Base-by-base conservation (phyloP, 208 protist genomes). In the Phytomonas sp. region DNA sequence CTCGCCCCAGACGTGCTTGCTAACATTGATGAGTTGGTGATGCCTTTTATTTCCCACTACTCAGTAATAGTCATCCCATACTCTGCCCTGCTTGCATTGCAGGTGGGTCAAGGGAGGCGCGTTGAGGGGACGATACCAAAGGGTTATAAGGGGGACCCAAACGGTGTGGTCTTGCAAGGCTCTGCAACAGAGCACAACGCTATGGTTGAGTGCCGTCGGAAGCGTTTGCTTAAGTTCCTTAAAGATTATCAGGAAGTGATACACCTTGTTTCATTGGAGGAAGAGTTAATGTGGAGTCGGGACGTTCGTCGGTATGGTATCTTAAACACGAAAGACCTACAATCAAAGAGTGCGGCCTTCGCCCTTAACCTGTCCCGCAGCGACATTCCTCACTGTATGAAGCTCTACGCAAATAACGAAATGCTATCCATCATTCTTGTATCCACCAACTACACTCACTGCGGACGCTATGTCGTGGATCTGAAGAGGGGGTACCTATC, bases 301-400 rank as follows among this genome's bases (percentile, higher is more conserved):
- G 90, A 94, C 36, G 79, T 76, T 46, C 73, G 77, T n/a, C 79
- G 88, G 20, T 96, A 94, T 73, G 86, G 85, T 28, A 81, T 96
- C 53, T 73, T 77, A 1, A 73, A 78, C 7, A 83, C 76, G 60
- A 64, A 37, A 28, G 78, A 89, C 74, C 79, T 79, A 59, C 78
- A 83, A 62, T 69, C 86, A 9, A 79, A 81, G 51, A 76, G 69
- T 40, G 86, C 89, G 9, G 86, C 82, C 29, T 60, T 88, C n/a
- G 81, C 89, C 11, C 70, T 95, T 32, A 84, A 92, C 63, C 78
- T 95, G 23, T 77, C 89, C 20, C 80, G 84, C 23, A 15, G 67
- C 13, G 75, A 88, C 62, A 64, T 77, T 7, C 15, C 31, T 0
- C 51, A 56, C 46, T 56, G 17, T 26, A 56, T 56, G 46, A 56